phyloP scores from a whole-genome alignment of 352 stramenopile species.

The Globisporangium barbulae region DNA sequence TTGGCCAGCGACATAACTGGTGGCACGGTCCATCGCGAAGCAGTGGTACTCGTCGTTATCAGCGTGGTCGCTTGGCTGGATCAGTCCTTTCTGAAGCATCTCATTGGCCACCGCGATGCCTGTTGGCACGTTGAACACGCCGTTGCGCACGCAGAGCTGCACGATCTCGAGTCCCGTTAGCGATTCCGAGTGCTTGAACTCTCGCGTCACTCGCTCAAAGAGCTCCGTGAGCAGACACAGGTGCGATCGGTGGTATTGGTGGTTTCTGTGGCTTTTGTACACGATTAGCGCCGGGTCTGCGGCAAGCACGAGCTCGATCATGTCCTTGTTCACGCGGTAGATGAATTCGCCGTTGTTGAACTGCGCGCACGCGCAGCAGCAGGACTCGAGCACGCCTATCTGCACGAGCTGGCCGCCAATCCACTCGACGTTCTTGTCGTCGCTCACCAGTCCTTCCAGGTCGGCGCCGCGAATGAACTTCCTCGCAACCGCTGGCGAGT shows the following conservation, averaged over 20 bases:
- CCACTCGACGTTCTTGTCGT: constrained; percentile 18
- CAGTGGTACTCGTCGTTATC: constrained; percentile 6
- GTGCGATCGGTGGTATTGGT: constrained; percentile 8
- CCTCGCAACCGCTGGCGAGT: constrained; percentile 16
- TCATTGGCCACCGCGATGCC: constrained; percentile 31
- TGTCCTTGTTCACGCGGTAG: constrained; percentile 28
- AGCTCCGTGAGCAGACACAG: constrained; percentile 13
- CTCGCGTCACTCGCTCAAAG: constrained; percentile 2
- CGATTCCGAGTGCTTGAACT: constrained; percentile 15
- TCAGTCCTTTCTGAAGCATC: constrained; percentile 29
- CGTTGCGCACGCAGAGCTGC: constrained; percentile 35
- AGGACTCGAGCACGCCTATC: constrained; percentile 25
- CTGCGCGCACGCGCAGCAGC: constrained; percentile 31
- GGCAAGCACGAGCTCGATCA: constrained; percentile 5
- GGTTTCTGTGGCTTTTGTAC: neutral
- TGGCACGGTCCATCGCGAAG: constrained; percentile 9
- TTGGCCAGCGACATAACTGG: constrained; percentile 4
- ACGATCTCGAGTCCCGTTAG: constrained; percentile 37
- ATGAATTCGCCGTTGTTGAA: constrained; percentile 27
- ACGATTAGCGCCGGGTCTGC: neutral
- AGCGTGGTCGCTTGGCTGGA: constrained; percentile 14
- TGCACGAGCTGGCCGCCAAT: constrained; percentile 30
- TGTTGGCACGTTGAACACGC: constrained; percentile 40
- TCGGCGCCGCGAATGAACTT: constrained; percentile 30
- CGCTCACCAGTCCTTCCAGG: constrained; percentile 26